These are phyloP conservation scores for Thermothelomyces thermophilus DNA, from an alignment of 2,329 filamentous ascomycete species.

Conservation along the genomic window DNA sequence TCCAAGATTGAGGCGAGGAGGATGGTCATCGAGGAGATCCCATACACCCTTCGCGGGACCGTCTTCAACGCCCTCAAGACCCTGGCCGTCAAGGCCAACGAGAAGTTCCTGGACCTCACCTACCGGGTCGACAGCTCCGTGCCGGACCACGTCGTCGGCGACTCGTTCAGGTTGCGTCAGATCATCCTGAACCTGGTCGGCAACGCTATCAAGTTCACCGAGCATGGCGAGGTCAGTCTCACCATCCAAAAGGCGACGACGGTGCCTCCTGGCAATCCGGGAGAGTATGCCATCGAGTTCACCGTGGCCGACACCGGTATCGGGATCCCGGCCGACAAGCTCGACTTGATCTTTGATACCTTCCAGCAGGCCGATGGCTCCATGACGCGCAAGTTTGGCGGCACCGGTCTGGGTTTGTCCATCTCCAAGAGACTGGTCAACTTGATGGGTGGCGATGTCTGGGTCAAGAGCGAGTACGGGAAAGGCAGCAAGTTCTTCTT, in stretches of 20 bases:
- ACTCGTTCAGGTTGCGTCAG: constrained; percentile 92
- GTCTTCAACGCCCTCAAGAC: constrained; percentile 98
- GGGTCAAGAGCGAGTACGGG: constrained; percentile 89
- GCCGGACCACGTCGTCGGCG: constrained; percentile 90
- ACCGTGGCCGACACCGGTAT: constrained; percentile 95
- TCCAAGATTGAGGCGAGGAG: constrained; percentile 88
- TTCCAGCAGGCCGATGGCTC: constrained; percentile 98
- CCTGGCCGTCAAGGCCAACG: constrained; percentile 92
- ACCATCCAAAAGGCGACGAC: constrained; percentile 70
- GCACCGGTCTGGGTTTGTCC: constrained; percentile 85
- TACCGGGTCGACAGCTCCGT: constrained; percentile 92
- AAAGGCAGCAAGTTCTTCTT: constrained; percentile 95
- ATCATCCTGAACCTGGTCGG: constrained; percentile 96
- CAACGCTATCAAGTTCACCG: constrained; percentile 98
- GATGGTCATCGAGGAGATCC: constrained; percentile 98
- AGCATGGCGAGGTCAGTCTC: constrained; percentile 90
- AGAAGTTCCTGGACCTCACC: constrained; percentile 86
- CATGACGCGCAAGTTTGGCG: constrained; percentile 91
- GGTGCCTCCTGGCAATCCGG: constrained; percentile 56
- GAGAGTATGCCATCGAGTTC: constrained; percentile 92
- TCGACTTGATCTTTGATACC: constrained; percentile 96
- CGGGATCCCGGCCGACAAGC: constrained; percentile 89
- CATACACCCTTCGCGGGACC: constrained; percentile 86
- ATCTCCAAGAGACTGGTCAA: constrained; percentile 94
- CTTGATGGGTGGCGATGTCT: constrained; percentile 92